Percentiles rank a stretch among this genome's conserved stretches.
phyloP scores from a whole-genome alignment of 2,329 filamentous ascomycete genomes.

The Sphaerostilbella broomeana region DNA sequence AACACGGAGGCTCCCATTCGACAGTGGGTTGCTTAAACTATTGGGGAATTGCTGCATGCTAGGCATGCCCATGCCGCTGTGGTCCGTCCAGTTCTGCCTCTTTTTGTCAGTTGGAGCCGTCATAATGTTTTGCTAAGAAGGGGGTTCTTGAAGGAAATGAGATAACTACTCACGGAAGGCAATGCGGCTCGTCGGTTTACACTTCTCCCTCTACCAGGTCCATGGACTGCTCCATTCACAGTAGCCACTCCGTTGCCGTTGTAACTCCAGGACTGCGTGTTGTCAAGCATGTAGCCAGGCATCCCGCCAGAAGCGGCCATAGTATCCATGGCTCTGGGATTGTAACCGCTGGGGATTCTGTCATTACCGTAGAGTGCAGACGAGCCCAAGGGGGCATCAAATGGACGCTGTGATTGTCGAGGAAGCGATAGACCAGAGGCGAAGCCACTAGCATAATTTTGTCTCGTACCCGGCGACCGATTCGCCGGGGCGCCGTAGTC shows the following conservation, averaged over 20 bases:
- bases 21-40: constrained; percentile 30
- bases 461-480: constrained; percentile 62
- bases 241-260: constrained; percentile 58
- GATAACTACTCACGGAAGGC: constrained; percentile 59
- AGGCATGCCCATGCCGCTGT: constrained; percentile 36
- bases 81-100: constrained; percentile 46
- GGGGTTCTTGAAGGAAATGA: too few relatives aligned
- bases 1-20: constrained; percentile 38
- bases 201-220: constrained; percentile 50
- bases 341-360: constrained; percentile 53
- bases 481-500: constrained; percentile 56
- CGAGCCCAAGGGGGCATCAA: constrained; percentile 60
- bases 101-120: too few relatives aligned
- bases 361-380: constrained; percentile 66
- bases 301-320: constrained; percentile 34
- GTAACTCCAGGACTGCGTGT: constrained; percentile 76
- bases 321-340: constrained; percentile 51
- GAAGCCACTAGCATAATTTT: constrained; percentile 50
- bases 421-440: constrained; percentile 39
- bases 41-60: constrained; percentile 30
- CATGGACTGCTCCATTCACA: constrained; percentile 58
- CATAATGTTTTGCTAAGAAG: not conserved
- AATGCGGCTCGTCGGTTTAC: constrained; percentile 55
- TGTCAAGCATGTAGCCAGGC: constrained; percentile 52
- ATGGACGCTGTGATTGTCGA: constrained; percentile 61